A percentile compares a stretch with the other conserved stretches of the same genome.
Evolutionary conservation across 768 basidiomycete genomes (phyloP).

Genomic region (Polyporus arcularius): DNA sequence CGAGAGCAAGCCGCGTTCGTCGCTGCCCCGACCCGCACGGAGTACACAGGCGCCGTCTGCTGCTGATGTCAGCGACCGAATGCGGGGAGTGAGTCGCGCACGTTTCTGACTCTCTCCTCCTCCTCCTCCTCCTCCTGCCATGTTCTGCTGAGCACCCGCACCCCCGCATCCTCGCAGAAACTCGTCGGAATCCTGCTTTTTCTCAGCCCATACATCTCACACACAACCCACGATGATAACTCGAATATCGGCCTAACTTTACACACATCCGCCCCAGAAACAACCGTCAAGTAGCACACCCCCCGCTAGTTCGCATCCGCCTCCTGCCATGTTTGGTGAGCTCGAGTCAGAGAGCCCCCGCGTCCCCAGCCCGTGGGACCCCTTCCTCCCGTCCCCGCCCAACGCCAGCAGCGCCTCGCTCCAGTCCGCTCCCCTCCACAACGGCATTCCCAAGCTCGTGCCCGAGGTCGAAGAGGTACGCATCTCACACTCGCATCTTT

Average conservation of each 20-base stretch:
- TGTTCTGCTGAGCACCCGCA: neutral
- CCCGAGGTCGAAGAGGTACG: constrained; percentile 71
- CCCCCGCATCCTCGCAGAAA: neutral
- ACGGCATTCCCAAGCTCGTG: constrained; percentile 60
- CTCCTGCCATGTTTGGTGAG: constrained; percentile 72
- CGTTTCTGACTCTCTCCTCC: neutral
- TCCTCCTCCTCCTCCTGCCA: neutral
- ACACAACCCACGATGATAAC: constrained; percentile 46
- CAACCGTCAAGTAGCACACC: constrained; percentile 15
- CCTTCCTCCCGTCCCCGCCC: constrained; percentile 60
- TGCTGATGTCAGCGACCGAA: neutral
- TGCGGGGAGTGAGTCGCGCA: neutral
- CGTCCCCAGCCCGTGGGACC: constrained; percentile 83
- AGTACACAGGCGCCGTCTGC: neutral
- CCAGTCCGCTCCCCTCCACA: constrained; percentile 28
- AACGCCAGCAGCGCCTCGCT: constrained; percentile 29
- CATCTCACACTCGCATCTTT: neutral
- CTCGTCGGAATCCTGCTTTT: constrained; percentile 1
- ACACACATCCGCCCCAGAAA: constrained; percentile 11
- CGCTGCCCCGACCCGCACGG: neutral
- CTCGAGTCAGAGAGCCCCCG: constrained; percentile 78
- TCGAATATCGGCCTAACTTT: constrained; percentile 49
- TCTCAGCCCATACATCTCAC: neutral
- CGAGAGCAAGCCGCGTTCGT: neutral
- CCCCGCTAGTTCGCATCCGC: neutral